Conservation (phyloP, 768 basidiomycete genomes). For the Trametes cinnabarina region DNA sequence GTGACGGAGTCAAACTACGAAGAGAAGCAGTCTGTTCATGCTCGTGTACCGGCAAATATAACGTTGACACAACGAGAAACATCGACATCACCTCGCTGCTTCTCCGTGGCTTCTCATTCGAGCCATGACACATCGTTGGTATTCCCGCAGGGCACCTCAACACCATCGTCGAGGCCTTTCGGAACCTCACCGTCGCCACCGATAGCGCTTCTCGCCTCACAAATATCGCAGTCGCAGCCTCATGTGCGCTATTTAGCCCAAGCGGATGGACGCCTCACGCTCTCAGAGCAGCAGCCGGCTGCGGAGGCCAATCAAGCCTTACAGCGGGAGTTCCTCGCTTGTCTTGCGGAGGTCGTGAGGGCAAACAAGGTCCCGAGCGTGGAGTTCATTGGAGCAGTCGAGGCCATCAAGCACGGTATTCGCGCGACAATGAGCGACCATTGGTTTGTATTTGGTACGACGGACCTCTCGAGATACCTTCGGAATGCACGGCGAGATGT, state of each 20-base stretch:
- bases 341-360: slow-evolving; percentile 3
- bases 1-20: neutral
- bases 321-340: slow-evolving; percentile 11
- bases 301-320: slow-evolving; percentile 1
- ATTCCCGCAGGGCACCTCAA: too few species aligned
- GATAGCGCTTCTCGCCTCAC: too few species aligned
- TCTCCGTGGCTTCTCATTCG: too few species aligned
- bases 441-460: slow-evolving; percentile 6
- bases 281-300: neutral
- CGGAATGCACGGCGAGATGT: neutral
- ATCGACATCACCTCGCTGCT: too few species aligned
- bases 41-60: too few species aligned
- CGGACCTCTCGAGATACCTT: neutral
- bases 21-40: too few species aligned
- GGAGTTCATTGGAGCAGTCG: neutral
- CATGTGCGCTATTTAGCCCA: slow-evolving; percentile 2
- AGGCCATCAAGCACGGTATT: neutral
- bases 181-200: too few species aligned
- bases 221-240: too few species aligned
- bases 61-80: too few species aligned
- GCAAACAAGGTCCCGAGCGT: slow-evolving; percentile 5
- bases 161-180: too few species aligned
- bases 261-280: slow-evolving; percentile 2
- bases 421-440: slow-evolving; percentile 3
- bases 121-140: too few species aligned